These are phyloP conservation scores for Scheffersomyces cryptocercus DNA, from an alignment of 1,139 yeast genomes.

Conservation along the genomic window DNA sequence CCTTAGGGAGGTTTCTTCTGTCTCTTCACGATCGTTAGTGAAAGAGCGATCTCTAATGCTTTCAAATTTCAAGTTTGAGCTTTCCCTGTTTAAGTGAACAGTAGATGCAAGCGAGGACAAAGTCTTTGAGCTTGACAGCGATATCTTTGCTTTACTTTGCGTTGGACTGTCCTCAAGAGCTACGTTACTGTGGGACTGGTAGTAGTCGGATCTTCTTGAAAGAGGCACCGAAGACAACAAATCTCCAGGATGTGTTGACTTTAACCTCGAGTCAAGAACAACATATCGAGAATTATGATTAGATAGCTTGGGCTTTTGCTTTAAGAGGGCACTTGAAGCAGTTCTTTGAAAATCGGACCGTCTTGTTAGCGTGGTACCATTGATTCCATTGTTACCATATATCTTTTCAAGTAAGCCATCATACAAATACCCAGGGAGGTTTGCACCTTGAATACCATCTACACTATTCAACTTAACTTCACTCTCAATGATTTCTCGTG, in stretches of 20 bases:
- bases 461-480: slow-evolving; percentile 68
- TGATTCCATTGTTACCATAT: slow-evolving; percentile 7
- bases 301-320: not conserved
- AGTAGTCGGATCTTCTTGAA: slow-evolving; percentile 48
- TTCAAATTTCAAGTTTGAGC: slow-evolving; percentile 6
- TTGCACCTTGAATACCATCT: slow-evolving; percentile 10
- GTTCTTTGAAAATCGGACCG: slow-evolving; percentile 5
- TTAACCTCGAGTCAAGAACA: slow-evolving; percentile 57
- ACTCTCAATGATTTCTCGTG: slow-evolving; percentile 77
- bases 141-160: not conserved
- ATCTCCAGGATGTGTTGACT: slow-evolving; percentile 78
- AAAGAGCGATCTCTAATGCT: slow-evolving; percentile 44
- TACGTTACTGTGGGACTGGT: slow-evolving; percentile 14
- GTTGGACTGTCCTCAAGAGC: not conserved
- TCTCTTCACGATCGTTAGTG: slow-evolving; percentile 65
- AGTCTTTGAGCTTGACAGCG: not conserved
- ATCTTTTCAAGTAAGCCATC: slow-evolving; percentile 58
- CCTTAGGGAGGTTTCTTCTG: slow-evolving; percentile 71
- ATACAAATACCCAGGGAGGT: slow-evolving; percentile 61
- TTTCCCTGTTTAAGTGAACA: not conserved
- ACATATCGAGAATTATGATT: slow-evolving; percentile 51
- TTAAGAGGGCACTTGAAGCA: not conserved
- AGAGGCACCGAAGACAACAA: slow-evolving; percentile 79
- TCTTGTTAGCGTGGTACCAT: slow-evolving; percentile 3
- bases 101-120: not conserved